Conservation (phyloP, 2,329 filamentous ascomycete species). For the Dissoconium aciculare region DNA sequence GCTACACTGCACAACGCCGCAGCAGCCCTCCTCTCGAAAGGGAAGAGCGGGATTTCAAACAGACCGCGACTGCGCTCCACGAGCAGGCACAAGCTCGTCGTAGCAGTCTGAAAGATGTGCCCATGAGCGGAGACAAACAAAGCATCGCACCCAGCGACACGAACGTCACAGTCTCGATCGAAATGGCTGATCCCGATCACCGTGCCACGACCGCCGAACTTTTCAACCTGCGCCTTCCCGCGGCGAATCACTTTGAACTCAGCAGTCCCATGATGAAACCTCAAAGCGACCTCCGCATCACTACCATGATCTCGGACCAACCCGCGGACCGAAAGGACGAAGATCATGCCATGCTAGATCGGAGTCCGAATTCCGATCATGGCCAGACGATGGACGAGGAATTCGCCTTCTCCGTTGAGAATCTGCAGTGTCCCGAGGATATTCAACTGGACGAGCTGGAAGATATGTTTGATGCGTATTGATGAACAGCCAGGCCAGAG, state of each 20-base stretch:
- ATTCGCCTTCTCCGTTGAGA: slow-evolving; percentile 21
- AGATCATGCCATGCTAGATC: slow-evolving; percentile 11
- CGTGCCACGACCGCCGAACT: slow-evolving; percentile 23
- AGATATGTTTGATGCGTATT: slow-evolving; percentile 53
- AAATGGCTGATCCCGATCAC: slow-evolving; percentile 31
- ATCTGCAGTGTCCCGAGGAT: slow-evolving; percentile 58
- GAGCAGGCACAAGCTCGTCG: slow-evolving; percentile 33
- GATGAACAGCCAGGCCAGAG: too few relatives aligned
- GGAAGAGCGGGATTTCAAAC: slow-evolving; percentile 92
- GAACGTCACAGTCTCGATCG: slow-evolving; percentile 23
- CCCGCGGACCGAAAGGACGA: slow-evolving; percentile 7
- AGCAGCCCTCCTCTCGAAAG: slow-evolving; percentile 76
- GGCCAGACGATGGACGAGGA: too few relatives aligned
- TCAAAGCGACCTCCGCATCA: slow-evolving; percentile 14
- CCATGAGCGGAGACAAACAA: slow-evolving; percentile 23
- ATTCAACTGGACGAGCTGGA: slow-evolving; percentile 91
- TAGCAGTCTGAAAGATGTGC: slow-evolving; percentile 25
- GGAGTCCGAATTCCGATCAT: slow-evolving; percentile 9
- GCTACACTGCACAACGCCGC: slow-evolving; percentile 25
- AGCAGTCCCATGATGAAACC: slow-evolving; percentile 35
- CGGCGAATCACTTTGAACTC: slow-evolving; percentile 24
- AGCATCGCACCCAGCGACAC: slow-evolving; percentile 20
- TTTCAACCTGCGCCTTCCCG: slow-evolving; percentile 35
- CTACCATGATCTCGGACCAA: neutral
- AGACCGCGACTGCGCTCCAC: slow-evolving; percentile 77